Evolutionary conservation across 371 early-diverging fungal species (phyloP).

Genomic region (Dichotomocladium elegans): DNA sequence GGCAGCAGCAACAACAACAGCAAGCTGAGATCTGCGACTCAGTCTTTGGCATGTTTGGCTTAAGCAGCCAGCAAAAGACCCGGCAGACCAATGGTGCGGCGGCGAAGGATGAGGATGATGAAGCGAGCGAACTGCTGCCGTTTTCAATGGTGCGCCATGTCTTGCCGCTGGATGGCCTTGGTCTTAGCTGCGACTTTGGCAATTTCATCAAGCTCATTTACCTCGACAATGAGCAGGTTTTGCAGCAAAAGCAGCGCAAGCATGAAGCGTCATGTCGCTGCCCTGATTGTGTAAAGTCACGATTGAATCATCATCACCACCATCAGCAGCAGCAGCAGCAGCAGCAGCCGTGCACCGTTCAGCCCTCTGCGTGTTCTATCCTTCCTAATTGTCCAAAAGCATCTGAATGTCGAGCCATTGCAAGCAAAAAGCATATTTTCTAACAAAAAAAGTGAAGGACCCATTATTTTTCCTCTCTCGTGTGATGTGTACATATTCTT

Average conservation of each 20-base stretch:
- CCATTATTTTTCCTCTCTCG: not conserved
- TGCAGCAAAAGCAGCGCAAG: not conserved
- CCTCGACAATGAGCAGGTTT: slow-evolving; percentile 14
- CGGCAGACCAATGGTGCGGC: not conserved
- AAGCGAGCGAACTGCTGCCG: slow-evolving; percentile 29
- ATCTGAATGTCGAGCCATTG: slow-evolving; percentile 9
- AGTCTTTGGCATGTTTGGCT: slow-evolving; percentile 2
- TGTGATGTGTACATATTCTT: not conserved
- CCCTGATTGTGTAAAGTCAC: not conserved
- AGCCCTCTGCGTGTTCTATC: not conserved
- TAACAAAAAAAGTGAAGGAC: not conserved
- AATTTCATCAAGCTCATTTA: slow-evolving; percentile 41
- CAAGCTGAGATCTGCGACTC: not conserved
- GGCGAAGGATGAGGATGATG: slow-evolving; percentile 5
- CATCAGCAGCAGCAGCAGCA: too few species aligned
- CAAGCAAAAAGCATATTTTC: slow-evolving; percentile 1
- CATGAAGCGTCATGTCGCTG: not conserved
- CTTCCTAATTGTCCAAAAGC: slow-evolving; percentile 11
- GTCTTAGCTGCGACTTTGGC: slow-evolving; percentile 41
- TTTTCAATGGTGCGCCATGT: slow-evolving; percentile 31
- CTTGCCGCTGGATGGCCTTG: slow-evolving; percentile 23
- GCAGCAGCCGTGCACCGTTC: not conserved
- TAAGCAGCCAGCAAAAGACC: not conserved
- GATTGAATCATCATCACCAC: not conserved
- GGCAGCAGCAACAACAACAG: not conserved